Base-by-base conservation (phyloP, 192 early-diverging fungal species). In the Coemansia sp. region DNA sequence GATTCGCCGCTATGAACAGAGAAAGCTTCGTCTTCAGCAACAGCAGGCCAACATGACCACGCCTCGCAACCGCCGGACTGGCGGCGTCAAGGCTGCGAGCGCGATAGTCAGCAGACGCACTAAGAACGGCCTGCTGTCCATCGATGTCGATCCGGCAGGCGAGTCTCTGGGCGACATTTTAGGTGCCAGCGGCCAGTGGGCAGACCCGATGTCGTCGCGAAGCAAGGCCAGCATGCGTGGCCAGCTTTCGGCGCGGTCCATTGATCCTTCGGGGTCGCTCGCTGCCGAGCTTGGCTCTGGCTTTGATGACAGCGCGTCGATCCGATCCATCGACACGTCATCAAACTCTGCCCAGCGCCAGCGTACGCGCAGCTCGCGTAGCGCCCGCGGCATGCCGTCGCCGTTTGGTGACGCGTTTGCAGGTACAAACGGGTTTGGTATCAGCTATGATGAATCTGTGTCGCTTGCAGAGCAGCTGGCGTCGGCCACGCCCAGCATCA, bases 91-190 rank as follows among this genome's bases (percentile, higher is more conserved):
- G 29, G 18, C 42, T 48, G 52, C 45, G 28, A 22, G 25, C 12
- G 25, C 67, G 22, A 56, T 57, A 36, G 11, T 45, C 11, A 60
- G 42, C 32, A 30, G 57, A 22, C n/a, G 40, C 42, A 31, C 25
- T 45, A 55, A 64, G 61, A 59, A 60, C 64, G 12, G 59, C 30
- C 18, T 65, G 22, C 61, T 80, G 30, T 60, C 72, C 16, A 49
- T 74, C 5, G 77, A 74, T 18, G 63, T 73, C 14, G 48, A 32
- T 28, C 42, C 30, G 38, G 60, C 12, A 11, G 72, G 78, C 10
- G 78, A 81, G 67, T 75, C 78, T 2, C 66, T 75, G 10, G 78
- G 73, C 48, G 78, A 75, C 11, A 81, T 81, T n/a, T 56, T 81
- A 4, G 78, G 78, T 22, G 38, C 60, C 11, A 52, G 67, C 33